Evolutionary conservation across 2,329 filamentous ascomycete species (phyloP).

Genomic region (Fusarium lyarnte): DNA sequence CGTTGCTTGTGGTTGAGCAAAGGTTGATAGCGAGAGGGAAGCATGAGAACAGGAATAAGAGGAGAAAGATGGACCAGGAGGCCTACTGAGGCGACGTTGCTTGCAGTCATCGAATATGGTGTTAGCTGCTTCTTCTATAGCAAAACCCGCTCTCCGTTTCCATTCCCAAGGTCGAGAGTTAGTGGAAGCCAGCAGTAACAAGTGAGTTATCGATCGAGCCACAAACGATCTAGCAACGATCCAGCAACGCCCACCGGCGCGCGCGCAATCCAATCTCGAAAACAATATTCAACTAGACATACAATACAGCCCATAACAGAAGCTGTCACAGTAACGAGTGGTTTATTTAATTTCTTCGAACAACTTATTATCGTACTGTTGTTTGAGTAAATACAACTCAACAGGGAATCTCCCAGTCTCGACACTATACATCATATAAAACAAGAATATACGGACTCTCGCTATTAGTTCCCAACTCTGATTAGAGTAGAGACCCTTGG

Average conservation of each 20-base stretch:
- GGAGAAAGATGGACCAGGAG: constrained; percentile 15
- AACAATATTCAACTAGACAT: constrained; percentile 9
- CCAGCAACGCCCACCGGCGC: constrained; percentile 33
- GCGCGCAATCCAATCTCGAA: constrained; percentile 29
- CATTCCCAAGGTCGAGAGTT: constrained; percentile 11
- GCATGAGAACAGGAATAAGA: constrained; percentile 13
- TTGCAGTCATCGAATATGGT: constrained; percentile 1
- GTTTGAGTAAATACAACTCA: background rate
- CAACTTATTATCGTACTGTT: background rate
- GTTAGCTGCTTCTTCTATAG: constrained; percentile 1
- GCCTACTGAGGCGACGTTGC: constrained; percentile 4
- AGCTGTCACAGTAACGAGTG: background rate
- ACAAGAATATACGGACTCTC: constrained; percentile 5
- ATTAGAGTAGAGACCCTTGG: constrained; percentile 27
- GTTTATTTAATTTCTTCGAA: background rate
- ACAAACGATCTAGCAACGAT: constrained; percentile 39
- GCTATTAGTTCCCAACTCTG: constrained; percentile 25
- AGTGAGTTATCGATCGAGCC: constrained; percentile 32
- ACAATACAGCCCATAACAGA: background rate
- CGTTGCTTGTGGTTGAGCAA: constrained; percentile 31
- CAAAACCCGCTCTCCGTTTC: background rate
- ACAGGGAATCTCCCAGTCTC: constrained; percentile 1
- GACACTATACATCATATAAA: constrained; percentile 1
- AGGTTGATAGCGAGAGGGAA: constrained; percentile 10
- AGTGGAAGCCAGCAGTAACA: constrained; percentile 21